phyloP scores from a whole-genome alignment of 768 basidiomycete species.

The Trametes cingulata region DNA sequence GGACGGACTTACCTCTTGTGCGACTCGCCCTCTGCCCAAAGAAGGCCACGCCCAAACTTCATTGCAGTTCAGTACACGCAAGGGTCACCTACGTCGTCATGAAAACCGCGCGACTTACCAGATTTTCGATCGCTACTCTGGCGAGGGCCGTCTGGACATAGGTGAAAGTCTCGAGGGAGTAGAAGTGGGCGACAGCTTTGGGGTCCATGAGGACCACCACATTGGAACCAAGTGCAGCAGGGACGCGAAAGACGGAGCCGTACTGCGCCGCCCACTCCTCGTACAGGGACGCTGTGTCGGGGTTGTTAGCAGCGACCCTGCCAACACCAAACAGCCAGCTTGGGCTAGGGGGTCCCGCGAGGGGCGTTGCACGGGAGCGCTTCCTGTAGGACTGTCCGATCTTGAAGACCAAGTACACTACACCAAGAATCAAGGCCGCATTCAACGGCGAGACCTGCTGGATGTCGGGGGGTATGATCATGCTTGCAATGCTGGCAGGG shows the following conservation, averaged over 20 bases:
- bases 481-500: neutral
- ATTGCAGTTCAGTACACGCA: neutral
- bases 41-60: slow-evolving; percentile 37
- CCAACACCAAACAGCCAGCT: slow-evolving; percentile 46
- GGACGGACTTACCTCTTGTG: slow-evolving; percentile 39
- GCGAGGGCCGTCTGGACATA: slow-evolving; percentile 44
- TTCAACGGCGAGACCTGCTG: slow-evolving; percentile 2
- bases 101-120: slow-evolving; percentile 31
- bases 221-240: slow-evolving; percentile 27
- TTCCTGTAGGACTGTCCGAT: slow-evolving; percentile 15
- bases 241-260: slow-evolving; percentile 47
- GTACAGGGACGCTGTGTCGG: slow-evolving; percentile 36
- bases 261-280: slow-evolving; percentile 51
- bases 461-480: slow-evolving; percentile 6
- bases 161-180: slow-evolving; percentile 47
- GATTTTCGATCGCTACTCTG: slow-evolving; percentile 37
- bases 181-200: slow-evolving; percentile 54
- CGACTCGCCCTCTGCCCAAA: slow-evolving; percentile 44
- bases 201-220: slow-evolving; percentile 29
- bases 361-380: slow-evolving; percentile 33
- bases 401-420: slow-evolving; percentile 23
- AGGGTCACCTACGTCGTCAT: neutral
- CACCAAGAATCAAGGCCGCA: neutral
- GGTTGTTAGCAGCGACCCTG: slow-evolving; percentile 30
- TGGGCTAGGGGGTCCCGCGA: slow-evolving; percentile 44